Conservation (phyloP, 805 yeast species). For the Yamadazyma akitaensis region DNA sequence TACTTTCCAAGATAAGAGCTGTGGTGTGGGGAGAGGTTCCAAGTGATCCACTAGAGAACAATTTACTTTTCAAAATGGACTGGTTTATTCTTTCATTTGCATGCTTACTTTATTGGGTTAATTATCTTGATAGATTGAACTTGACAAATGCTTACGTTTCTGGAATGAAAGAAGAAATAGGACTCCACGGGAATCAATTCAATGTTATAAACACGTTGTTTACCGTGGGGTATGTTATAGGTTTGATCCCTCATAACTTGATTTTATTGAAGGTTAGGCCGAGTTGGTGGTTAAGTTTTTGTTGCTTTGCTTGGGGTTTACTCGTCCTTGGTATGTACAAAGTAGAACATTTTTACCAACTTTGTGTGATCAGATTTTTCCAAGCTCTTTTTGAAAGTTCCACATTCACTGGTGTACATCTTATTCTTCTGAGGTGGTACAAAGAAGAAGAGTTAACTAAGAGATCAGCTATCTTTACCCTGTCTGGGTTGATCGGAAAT, state of each 20-base stretch:
- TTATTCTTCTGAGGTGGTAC: slow-evolving; percentile 53
- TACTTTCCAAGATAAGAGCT: slow-evolving; percentile 7
- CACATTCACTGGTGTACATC: slow-evolving; percentile 54
- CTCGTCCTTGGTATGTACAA: slow-evolving; percentile 51
- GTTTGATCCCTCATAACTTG: slow-evolving; percentile 60
- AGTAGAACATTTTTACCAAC: slow-evolving; percentile 44
- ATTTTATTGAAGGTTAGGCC: slow-evolving; percentile 52
- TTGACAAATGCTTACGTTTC: slow-evolving; percentile 53
- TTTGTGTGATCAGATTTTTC: slow-evolving; percentile 57
- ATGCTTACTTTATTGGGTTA: slow-evolving; percentile 43
- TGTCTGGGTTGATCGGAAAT: slow-evolving; percentile 53
- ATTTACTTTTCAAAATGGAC: slow-evolving; percentile 34
- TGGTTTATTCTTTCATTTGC: slow-evolving; percentile 41
- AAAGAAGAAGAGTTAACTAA: slow-evolving; percentile 47
- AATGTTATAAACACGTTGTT: slow-evolving; percentile 54
- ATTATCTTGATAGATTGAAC: slow-evolving; percentile 52
- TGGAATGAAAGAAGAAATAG: slow-evolving; percentile 59
- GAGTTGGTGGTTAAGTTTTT: slow-evolving; percentile 51
- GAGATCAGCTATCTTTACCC: slow-evolving; percentile 52
- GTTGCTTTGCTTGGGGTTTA: slow-evolving; percentile 56
- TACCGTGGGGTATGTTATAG: slow-evolving; percentile 59
- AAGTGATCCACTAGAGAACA: slow-evolving; percentile 26
- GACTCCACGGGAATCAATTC: slow-evolving; percentile 46
- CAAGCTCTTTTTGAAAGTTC: slow-evolving; percentile 60
- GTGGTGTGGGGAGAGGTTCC: slow-evolving; percentile 34